phyloP scores from a whole-genome alignment of 345 rosid genomes.

The Moricandia moricandioides region DNA sequence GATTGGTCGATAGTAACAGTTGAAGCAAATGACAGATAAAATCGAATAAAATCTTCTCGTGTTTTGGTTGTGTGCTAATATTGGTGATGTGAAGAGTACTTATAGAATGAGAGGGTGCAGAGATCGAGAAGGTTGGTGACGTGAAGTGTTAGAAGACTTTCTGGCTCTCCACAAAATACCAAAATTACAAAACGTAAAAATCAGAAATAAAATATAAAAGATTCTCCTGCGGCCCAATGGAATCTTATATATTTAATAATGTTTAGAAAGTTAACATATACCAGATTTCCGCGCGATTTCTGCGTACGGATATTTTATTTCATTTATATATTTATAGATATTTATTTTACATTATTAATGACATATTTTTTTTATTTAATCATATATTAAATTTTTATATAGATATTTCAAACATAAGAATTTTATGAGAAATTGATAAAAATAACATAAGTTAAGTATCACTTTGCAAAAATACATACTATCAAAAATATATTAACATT shows the following conservation, averaged over 20 bases:
- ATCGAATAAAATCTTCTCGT: conserved; percentile 13
- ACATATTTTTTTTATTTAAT: too few species aligned
- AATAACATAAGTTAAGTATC: too few species aligned
- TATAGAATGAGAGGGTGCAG: conserved; percentile 14
- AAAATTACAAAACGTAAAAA: not conserved
- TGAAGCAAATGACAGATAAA: not conserved
- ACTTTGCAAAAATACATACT: too few species aligned
- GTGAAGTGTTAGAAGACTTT: conserved; percentile 18
- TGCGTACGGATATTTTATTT: too few species aligned
- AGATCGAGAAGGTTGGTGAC: conserved; percentile 28
- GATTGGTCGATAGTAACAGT: not conserved
- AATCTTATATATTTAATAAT: conserved; percentile 17
- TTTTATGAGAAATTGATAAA: too few species aligned
- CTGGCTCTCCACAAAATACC: conserved; percentile 14
- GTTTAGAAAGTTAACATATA: not conserved
- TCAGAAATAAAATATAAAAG: conserved; percentile 7
- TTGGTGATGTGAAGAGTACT: conserved; percentile 29
- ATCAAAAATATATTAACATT: too few species aligned
- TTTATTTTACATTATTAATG: too few species aligned
- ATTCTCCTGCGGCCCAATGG: conserved; percentile 29
- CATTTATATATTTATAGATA: too few species aligned
- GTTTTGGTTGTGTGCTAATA: conserved; percentile 11
- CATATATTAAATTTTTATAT: too few species aligned
- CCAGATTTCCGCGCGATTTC: too few species aligned
- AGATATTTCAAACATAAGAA: too few species aligned